Base-by-base conservation (phyloP, 2,329 filamentous ascomycete species). In the Periconia macrospinosa region DNA sequence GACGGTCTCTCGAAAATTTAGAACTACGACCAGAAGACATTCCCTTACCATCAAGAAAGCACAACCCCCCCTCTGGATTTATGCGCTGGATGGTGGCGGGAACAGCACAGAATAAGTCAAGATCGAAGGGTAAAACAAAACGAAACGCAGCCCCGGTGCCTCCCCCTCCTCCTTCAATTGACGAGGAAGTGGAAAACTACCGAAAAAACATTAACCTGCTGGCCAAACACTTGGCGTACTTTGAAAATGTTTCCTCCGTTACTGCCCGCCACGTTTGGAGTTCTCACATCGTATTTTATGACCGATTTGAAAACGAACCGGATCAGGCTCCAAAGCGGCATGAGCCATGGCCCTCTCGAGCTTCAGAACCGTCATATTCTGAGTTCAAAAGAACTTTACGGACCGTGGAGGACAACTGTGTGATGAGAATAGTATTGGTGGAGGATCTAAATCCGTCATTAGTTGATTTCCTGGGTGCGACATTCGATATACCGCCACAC, bases 401-500 rank as follows among this genome's bases (percentile, higher is more conserved):
- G 19, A 45, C 44, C 10, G 18, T 52, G 3, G 8, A 41, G 3
- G 37, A 50, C 7, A 27, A 46, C 23, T 54, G 52, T 30, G 23
- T 41, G 7, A 52, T 55, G 43, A 42, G 54, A 50, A 27, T 50
- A 1, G 41, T 62, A 2, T 41, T 62, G 3, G 53, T 62, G 2
- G 57, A 62, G 41, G 60, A 62, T 37, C 42, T 60, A 1, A 50
- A 23, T 1, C 60, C 60, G 8, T 27, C 45, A 7, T 41, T 59
- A 40, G 56, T 60, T 13, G 51, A 59, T 11, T 27, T 56, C 2
- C 17, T 62, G 2, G 60, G 60, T 1, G 55, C 58, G 17, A 60
- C 54, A 15, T 60, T 62, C 15, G 42, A 60, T 9, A 60, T 62
- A 14, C 54, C 55, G 1, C 56, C 60, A 9, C 54, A 59, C 9